A percentile compares a stretch with the other conserved stretches of the same genome.
phyloP scores from a whole-genome alignment of 2,329 filamentous ascomycete species.

The Alternaria gansuensis region DNA sequence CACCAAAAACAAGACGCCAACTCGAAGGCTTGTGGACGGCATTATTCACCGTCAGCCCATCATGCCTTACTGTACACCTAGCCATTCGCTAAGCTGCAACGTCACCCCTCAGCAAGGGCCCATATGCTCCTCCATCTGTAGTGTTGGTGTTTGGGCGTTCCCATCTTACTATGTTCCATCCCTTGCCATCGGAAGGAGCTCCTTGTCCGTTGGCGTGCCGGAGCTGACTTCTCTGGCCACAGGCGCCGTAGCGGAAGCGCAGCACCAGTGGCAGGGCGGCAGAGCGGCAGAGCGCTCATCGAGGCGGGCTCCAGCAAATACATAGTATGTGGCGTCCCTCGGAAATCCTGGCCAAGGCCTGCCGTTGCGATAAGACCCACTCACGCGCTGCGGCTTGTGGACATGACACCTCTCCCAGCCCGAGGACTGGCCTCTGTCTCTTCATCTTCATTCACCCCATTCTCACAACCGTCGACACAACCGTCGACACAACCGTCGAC shows the following conservation, averaged over 20 bases:
- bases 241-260: conserved; percentile 21
- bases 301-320: conserved; percentile 25
- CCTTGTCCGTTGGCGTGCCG: conserved; percentile 11
- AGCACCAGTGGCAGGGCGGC: conserved; percentile 26
- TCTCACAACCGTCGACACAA: neutral
- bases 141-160: neutral
- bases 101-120: neutral
- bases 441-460: conserved; percentile 20
- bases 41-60: neutral
- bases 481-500: neutral
- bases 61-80: neutral
- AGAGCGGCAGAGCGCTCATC: conserved; percentile 28
- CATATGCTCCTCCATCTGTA: neutral
- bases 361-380: conserved; percentile 41
- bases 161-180: neutral
- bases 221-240: conserved; percentile 16
- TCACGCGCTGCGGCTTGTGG: conserved; percentile 20
- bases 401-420: conserved; percentile 23
- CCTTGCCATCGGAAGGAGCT: neutral
- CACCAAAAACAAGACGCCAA: neutral
- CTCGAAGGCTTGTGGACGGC: neutral
- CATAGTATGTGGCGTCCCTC: conserved; percentile 27
- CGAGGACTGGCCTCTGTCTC: conserved; percentile 19
- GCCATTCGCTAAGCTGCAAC: conserved; percentile 1
- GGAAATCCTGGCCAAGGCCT: conserved; percentile 27